Conservation (phyloP, 768 basidiomycete species). For the Panaeolus cyanescens region DNA sequence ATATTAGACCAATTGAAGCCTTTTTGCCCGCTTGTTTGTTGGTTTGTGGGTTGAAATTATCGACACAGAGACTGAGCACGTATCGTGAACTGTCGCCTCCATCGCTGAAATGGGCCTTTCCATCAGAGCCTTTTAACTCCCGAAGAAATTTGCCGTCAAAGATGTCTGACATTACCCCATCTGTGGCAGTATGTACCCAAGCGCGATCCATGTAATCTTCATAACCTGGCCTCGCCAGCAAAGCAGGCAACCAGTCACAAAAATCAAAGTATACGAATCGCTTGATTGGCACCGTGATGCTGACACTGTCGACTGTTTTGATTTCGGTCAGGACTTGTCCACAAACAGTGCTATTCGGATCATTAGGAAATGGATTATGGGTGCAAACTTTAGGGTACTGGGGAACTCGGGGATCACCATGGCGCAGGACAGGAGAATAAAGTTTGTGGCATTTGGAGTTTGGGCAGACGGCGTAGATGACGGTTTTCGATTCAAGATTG, state of each 20-base stretch:
- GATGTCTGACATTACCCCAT: constrained; percentile 24
- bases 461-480: constrained; percentile 10
- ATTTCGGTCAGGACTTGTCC: constrained; percentile 5
- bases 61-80: constrained; percentile 30
- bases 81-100: constrained; percentile 19
- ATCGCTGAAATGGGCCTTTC: constrained; percentile 16
- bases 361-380: constrained; percentile 8
- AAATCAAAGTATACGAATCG: constrained; percentile 15
- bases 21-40: constrained; percentile 31
- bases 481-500: constrained; percentile 8
- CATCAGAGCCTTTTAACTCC: constrained; percentile 25
- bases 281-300: constrained; percentile 17
- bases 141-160: constrained; percentile 25
- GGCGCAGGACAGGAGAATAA: constrained; percentile 7
- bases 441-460: constrained; percentile 11
- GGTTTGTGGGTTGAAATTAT: constrained; percentile 36
- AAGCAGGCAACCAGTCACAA: constrained; percentile 24
- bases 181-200: not conserved
- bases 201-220: constrained; percentile 26
- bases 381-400: constrained; percentile 8
- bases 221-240: constrained; percentile 24
- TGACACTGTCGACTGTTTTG: not conserved
- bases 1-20: constrained; percentile 26
- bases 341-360: constrained; percentile 8
- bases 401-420: not conserved